These are phyloP conservation scores for Cucurbita argyrosperma DNA, from an alignment of 306 rosid genomes.

Conservation along the genomic window DNA sequence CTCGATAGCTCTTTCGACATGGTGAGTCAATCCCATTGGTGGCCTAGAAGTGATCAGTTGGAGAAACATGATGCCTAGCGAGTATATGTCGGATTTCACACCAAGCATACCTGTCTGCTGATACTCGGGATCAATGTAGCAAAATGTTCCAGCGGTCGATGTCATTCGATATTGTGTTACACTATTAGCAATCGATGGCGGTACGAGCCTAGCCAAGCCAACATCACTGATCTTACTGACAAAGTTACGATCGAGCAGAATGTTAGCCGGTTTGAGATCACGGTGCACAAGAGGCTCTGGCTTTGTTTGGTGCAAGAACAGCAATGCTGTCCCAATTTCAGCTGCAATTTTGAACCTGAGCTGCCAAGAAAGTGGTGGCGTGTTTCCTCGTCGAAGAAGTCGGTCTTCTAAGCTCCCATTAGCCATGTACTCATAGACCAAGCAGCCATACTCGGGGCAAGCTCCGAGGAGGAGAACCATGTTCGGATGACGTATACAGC, in stretches of 20 bases:
- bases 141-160: slow-evolving; percentile 86
- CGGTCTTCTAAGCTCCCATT: slow-evolving; percentile 84
- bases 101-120: slow-evolving; percentile 98
- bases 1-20: slow-evolving; percentile 45
- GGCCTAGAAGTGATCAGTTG: slow-evolving; percentile 64
- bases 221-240: slow-evolving; percentile 86
- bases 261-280: slow-evolving; percentile 88
- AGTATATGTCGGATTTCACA: slow-evolving; percentile 75
- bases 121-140: slow-evolving; percentile 92
- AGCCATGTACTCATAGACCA: slow-evolving; percentile 82
- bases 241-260: slow-evolving; percentile 58
- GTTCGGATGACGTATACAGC: slow-evolving; percentile 91
- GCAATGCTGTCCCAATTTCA: slow-evolving; percentile 69
- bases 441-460: slow-evolving; percentile 90
- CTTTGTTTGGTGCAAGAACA: slow-evolving; percentile 89
- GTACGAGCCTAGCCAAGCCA: slow-evolving; percentile 83
- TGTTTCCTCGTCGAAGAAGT: slow-evolving; percentile 42
- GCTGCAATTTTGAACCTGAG: slow-evolving; percentile 68
- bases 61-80: slow-evolving; percentile 74
- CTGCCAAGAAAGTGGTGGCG: slow-evolving; percentile 65
- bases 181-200: slow-evolving; percentile 46
- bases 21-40: slow-evolving; percentile 92
- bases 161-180: slow-evolving; percentile 84
- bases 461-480: slow-evolving; percentile 98
- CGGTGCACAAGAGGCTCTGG: slow-evolving; percentile 96